These are phyloP conservation scores for Phytophthora pisi DNA, from an alignment of 352 stramenopile genomes.

Conservation along the genomic window DNA sequence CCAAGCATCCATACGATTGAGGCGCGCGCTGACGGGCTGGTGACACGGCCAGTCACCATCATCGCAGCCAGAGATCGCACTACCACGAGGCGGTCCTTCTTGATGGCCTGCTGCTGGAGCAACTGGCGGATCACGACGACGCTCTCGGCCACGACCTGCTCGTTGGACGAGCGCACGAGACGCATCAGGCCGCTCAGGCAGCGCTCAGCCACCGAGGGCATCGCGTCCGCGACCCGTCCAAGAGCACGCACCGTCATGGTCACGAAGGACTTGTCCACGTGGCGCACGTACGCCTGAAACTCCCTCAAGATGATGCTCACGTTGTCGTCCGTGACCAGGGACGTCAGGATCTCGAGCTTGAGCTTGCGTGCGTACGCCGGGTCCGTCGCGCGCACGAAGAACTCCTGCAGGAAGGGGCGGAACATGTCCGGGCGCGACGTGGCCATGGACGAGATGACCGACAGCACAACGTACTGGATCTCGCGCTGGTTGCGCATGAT, in stretches of 20 bases:
- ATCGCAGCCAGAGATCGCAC: slow-evolving; percentile 81
- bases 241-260: slow-evolving; percentile 93
- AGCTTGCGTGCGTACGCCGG: slow-evolving; percentile 95
- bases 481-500: slow-evolving; percentile 97
- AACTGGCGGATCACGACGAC: slow-evolving; percentile 96
- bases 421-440: slow-evolving; percentile 96
- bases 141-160: slow-evolving; percentile 93
- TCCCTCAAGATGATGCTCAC: slow-evolving; percentile 95
- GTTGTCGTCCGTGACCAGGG: slow-evolving; percentile 91
- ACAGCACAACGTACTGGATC: slow-evolving; percentile 98
- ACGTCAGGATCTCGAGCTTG: slow-evolving; percentile 98
- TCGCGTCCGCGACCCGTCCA: slow-evolving; percentile 92
- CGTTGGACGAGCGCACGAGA: slow-evolving; percentile 84
- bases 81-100: slow-evolving; percentile 79
- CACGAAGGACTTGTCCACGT: slow-evolving; percentile 95
- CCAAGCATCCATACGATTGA: slow-evolving; percentile 94
- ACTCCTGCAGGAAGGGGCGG: slow-evolving; percentile 95
- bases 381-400: slow-evolving; percentile 97
- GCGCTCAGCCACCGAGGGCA: slow-evolving; percentile 88
- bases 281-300: slow-evolving; percentile 96
- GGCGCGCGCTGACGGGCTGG: slow-evolving; percentile 76
- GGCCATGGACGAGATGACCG: slow-evolving; percentile 95
- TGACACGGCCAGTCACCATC: slow-evolving; percentile 75
- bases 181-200: slow-evolving; percentile 91
- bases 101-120: slow-evolving; percentile 87